Base-by-base conservation (phyloP, 2,329 filamentous ascomycete species). In the Nectriaceae sp. region DNA sequence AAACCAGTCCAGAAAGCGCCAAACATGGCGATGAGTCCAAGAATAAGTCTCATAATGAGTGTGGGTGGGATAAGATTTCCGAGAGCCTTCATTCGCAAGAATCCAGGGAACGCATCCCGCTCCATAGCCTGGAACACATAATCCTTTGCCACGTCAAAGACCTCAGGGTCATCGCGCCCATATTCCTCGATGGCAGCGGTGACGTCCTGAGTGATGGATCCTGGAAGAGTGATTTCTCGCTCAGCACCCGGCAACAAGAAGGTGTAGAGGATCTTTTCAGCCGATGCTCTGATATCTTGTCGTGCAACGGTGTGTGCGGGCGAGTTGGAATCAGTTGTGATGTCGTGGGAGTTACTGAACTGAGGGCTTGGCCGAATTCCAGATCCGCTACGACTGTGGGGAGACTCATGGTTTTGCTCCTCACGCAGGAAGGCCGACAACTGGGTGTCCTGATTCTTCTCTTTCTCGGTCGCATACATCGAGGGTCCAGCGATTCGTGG, bases 61-160 rank as follows among this genome's bases (percentile, higher is more conserved):
- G 90, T 96, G 15, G 93, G 84, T 3, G 93, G 94, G 21, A 99
- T 93, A 13, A 99, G 80, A 65, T 99, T 99, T 51, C 95, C 95
- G 20, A 99, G 78, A 3, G 94, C 94, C 74, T 97, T 97, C 73
- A 90, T 90, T 65, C 93, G 83, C 50, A 99, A 78, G 72, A 99
- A 99, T 1, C 93, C 93, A 1, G 95, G 94, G 67, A 96, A 99
- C n/a, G 95, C 94, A 73, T 99, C 94, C 47, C 95, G 84, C 73
- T 99, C 95, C 94, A 99, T 99, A 26, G 95, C 95, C 72, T 99
- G 95, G 70, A 97, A 99, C 54, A 97, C 94, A 68, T 97, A 99
- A 74, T 99, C 94, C 76, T 99, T 99, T 46, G 94, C 94, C 18
- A 90, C 85, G 67, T 97, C 94, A 63, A 99, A 99, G 11, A 99